phyloP scores from a whole-genome alignment of 768 basidiomycete genomes.

The Amanita jacksonii region DNA sequence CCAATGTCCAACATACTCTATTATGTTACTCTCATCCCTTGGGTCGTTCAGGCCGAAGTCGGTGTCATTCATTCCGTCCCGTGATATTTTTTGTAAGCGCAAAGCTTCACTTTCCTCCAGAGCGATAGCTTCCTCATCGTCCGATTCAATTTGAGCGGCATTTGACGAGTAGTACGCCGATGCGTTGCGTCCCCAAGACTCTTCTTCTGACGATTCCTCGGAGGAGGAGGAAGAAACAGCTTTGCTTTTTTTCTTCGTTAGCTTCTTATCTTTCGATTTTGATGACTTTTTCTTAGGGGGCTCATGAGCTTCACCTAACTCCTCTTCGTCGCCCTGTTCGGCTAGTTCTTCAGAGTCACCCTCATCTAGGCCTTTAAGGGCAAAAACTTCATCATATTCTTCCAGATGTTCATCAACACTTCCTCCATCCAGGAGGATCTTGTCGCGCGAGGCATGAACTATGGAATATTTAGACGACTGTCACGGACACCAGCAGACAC shows the following conservation, averaged over 20 bases:
- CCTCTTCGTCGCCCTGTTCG: conserved; percentile 17
- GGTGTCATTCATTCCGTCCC: conserved; percentile 60
- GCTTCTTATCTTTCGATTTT: conserved; percentile 20
- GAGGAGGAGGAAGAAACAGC: conserved; percentile 12
- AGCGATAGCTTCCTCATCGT: conserved; percentile 83
- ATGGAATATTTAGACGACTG: neutral
- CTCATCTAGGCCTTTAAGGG: conserved; percentile 48
- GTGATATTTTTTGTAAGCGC: conserved; percentile 65
- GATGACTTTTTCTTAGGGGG: conserved; percentile 13
- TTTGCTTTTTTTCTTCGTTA: conserved; percentile 19
- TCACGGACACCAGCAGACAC: conserved; percentile 17
- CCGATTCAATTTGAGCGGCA: conserved; percentile 69
- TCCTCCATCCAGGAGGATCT: conserved; percentile 66
- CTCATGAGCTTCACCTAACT: conserved; percentile 19
- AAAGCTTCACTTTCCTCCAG: conserved; percentile 84
- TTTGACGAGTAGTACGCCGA: conserved; percentile 83
- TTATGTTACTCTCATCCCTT: conserved; percentile 23
- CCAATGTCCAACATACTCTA: conserved; percentile 21
- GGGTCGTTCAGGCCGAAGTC: conserved; percentile 80
- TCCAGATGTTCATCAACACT: conserved; percentile 38
- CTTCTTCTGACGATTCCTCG: conserved; percentile 28
- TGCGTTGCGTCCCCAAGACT: conserved; percentile 77
- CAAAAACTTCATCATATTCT: conserved; percentile 79
- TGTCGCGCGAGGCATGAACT: conserved; percentile 73
- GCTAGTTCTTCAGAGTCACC: conserved; percentile 33